Conservation (phyloP, 1,139 yeast genomes). For the Pneumocystis wakefieldiae region DNA sequence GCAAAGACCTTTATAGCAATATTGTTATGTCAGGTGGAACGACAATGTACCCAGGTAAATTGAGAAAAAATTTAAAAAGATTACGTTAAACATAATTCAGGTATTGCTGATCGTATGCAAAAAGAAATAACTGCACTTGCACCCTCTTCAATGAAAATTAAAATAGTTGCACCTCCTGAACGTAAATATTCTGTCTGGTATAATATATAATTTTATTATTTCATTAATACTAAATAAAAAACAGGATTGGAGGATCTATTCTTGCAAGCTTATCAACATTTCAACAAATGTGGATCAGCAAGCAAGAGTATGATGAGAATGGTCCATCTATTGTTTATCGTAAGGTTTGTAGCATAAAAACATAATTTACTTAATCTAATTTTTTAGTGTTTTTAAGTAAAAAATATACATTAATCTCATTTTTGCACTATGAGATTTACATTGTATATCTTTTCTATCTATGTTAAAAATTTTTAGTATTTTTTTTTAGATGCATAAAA, state of each 20-base stretch:
- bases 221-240: not conserved
- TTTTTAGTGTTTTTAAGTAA: not conserved
- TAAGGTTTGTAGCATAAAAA: slow-evolving; percentile 31
- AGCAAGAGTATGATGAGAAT: slow-evolving; percentile 98
- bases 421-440: not conserved
- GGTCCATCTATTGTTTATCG: slow-evolving; percentile 99
- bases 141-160: slow-evolving; percentile 98
- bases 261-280: slow-evolving; percentile 96
- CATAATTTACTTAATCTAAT: not conserved
- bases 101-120: slow-evolving; percentile 99
- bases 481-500: not conserved
- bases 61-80: slow-evolving; percentile 73
- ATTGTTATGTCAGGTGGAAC: slow-evolving; percentile 85
- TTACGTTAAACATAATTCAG: slow-evolving; percentile 94
- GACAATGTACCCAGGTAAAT: slow-evolving; percentile 23
- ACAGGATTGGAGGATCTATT: slow-evolving; percentile 86
- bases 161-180: slow-evolving; percentile 98
- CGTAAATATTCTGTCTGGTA: slow-evolving; percentile 98
- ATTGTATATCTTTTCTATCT: not conserved
- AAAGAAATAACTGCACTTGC: slow-evolving; percentile 99
- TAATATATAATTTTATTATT: not conserved
- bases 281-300: slow-evolving; percentile 99
- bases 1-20: slow-evolving; percentile 98
- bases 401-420: not conserved
- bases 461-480: not conserved